These are phyloP conservation scores for Gossypium longicalyx DNA, from an alignment of 345 rosid genomes.

Conservation along the genomic window DNA sequence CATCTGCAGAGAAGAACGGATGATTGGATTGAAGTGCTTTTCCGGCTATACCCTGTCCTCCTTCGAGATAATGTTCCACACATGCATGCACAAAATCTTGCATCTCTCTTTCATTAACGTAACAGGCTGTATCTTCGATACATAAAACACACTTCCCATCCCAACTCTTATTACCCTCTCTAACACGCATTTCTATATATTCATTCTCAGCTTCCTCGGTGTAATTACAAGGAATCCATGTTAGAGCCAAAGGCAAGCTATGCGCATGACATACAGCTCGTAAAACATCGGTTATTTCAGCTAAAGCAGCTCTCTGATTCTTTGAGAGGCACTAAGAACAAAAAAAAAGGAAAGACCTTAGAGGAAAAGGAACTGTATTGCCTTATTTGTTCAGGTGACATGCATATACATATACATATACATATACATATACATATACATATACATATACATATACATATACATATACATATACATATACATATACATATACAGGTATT, in stretches of 20 bases:
- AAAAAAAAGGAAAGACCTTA: background rate
- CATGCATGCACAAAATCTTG: conserved; percentile 82
- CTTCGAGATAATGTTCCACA: conserved; percentile 61
- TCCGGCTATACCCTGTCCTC: conserved; percentile 84
- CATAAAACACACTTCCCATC: conserved; percentile 48
- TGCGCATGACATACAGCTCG: conserved; percentile 85
- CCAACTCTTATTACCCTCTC: conserved; percentile 28
- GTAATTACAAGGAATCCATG: conserved; percentile 81
- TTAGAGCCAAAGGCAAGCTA: conserved; percentile 73
- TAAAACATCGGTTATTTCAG: conserved; percentile 78
- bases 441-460: background rate
- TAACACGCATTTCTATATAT: conserved; percentile 38
- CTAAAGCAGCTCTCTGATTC: conserved; percentile 60
- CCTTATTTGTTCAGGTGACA: background rate
- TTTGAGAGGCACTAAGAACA: conserved; percentile 63
- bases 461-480: background rate
- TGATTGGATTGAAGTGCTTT: conserved; percentile 74
- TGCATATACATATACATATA: background rate
- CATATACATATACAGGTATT: background rate
- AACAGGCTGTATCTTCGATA: conserved; percentile 68
- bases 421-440: background rate
- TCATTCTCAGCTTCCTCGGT: conserved; percentile 39
- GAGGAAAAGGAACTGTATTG: background rate
- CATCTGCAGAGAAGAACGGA: conserved; percentile 69
- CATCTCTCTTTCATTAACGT: conserved; percentile 62